Base-by-base conservation (phyloP, 495 filamentous ascomycete species). In the Penicillium bovifimosum region DNA sequence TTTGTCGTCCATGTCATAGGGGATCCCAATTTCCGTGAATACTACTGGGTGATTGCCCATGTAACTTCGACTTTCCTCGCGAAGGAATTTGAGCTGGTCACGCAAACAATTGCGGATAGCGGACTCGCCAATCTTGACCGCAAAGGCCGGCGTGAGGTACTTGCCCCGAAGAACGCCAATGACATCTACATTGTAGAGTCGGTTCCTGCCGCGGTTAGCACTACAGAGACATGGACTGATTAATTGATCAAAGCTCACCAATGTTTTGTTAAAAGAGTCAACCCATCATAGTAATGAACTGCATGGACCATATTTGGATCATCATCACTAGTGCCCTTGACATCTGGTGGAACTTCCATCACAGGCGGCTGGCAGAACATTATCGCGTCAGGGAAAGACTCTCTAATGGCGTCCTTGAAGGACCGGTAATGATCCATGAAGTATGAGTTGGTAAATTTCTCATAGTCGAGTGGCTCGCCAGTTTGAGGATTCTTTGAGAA, bases 1-100 rank as follows among this genome's bases (percentile, higher is more conserved):
- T 68, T 96, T 88, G 50, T 95, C 82, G 61, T 99, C 91, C 93
- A 99, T 99, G 66, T 99, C 95, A 63, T 96, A 99, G 0, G 93
- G 93, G 53, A 97, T 96, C 20, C 93, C 93, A 59, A 96, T 96
- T 61, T 99, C 93, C 1, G 88, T 95, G 64, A 96, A 87, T 9
- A 98, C 72, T 58, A 92, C 86, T 1, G 93, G 93, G 57, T 95
- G 93, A 31, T 85, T 80, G 13, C 93, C 93, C 80, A 96, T 90
- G 47, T 92, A 85, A 31, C 92, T 86, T 14, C 84, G 67, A n/a
- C 95, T 95, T 69, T 98, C 93, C 52, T 95, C 77, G 45, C 83
- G 79, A 32, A 98, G 90, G 11, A 87, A 87, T 14, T 84, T 81
- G n/a, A 97, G 81, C 59, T 98, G 93, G 57, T 96, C 88, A 52